Base-by-base conservation (phyloP, 805 yeast species). In the Saturnispora sekii region DNA sequence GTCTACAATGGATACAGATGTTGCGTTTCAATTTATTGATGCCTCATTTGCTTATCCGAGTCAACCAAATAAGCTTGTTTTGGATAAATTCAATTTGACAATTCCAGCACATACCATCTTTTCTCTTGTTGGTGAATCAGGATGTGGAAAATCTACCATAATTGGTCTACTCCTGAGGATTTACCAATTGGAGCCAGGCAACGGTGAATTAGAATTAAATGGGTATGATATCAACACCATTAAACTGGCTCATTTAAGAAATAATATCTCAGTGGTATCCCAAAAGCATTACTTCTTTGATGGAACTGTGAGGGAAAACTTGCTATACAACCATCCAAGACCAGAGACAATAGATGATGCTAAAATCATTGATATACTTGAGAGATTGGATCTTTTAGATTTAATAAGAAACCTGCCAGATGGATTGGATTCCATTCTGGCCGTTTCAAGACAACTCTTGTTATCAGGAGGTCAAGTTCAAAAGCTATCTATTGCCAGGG, bases 401-500 rank as follows among this genome's bases (percentile, higher is more conserved):
- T 80, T 82, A 51, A 72, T 85, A 5, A 43, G 60, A 1, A 56
- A 70, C 0, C 65, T 85, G 10, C 79, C 84, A 0, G 65, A 72
- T 2, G 82, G 83, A 0, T 56, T 86, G 16, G 68, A 77, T 34
- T 75, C 96, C 0, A 55, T 62, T 11, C 64, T 90, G 18, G 82
- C 80, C 2, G 73, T 70, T 14, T 56, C 63, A 9, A 61, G 66
- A 11, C 47, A 47, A 50, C 51, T 67, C 1, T 52, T 76, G 36
- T 61, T 90, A 1, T 88, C 97, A 1, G 95, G 95, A 26, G 98
- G 98, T 2, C 97, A 93, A 60, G 69, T 82, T 8, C 97, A 93
- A 59, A 65, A 97, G 45, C 59, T 93, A 2, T 80, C 93, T 0
- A 77, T 93, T 42, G 95, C 90, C 0, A 70, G 97, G 41, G 93